phyloP scores from a whole-genome alignment of 352 stramenopile species.

The Globisporangium spiculum region DNA sequence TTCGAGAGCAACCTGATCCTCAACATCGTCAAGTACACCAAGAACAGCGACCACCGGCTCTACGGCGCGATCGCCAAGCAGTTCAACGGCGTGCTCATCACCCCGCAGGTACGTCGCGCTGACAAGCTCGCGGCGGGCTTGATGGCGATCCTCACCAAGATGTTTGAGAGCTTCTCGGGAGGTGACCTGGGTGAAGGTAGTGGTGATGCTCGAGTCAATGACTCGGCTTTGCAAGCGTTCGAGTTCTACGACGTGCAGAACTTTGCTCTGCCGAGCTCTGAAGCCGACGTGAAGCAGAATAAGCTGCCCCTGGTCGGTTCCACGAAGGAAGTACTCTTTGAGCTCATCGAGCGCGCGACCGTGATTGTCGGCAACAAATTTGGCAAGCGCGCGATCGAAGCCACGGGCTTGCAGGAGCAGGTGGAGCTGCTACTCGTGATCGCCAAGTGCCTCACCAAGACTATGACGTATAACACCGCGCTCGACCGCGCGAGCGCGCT shows the following conservation, averaged over 20 bases:
- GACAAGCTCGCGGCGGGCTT: conserved; percentile 38
- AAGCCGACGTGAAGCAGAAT: conserved; percentile 33
- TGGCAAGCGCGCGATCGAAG: conserved; percentile 55
- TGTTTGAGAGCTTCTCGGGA: conserved; percentile 30
- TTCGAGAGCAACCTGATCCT: conserved; percentile 57
- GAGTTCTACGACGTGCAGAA: conserved; percentile 49
- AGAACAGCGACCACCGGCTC: conserved; percentile 44
- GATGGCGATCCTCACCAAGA: conserved; percentile 52
- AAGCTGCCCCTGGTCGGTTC: conserved; percentile 30
- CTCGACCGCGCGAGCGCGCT: conserved; percentile 34
- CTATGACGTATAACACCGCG: conserved; percentile 43
- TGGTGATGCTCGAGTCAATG: not conserved
- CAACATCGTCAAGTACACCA: conserved; percentile 61
- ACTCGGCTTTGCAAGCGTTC: conserved; percentile 35
- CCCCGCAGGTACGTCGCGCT: conserved; percentile 32
- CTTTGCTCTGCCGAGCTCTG: conserved; percentile 27
- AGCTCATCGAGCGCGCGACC: conserved; percentile 54
- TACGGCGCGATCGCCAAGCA: conserved; percentile 58
- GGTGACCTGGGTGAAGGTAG: not conserved
- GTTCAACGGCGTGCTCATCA: conserved; percentile 60
- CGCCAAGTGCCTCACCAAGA: conserved; percentile 48
- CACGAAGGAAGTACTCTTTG: conserved; percentile 51
- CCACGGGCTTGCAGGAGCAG: conserved; percentile 43
- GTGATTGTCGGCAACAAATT: conserved; percentile 56
- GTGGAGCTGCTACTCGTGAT: conserved; percentile 61